Conservation (phyloP, 2,329 filamentous ascomycete species). For the Orbilia oligospora region DNA sequence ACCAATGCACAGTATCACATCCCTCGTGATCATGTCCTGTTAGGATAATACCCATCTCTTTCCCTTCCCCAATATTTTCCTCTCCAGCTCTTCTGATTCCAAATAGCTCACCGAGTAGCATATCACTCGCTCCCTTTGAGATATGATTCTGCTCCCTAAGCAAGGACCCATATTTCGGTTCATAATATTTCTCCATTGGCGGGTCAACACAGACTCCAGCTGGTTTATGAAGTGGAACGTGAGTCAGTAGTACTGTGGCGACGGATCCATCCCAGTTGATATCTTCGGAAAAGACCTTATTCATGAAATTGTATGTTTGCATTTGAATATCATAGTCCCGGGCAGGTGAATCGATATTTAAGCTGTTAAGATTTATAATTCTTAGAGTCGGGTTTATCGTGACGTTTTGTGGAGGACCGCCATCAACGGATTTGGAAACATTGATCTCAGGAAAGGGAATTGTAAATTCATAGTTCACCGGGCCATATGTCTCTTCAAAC, state of each 20-base stretch:
- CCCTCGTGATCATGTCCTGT: conserved; percentile 97
- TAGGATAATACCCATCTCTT: conserved; percentile 82
- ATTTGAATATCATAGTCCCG: conserved; percentile 77
- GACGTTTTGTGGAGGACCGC: conserved; percentile 64
- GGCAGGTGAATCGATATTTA: conserved; percentile 92
- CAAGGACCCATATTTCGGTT: conserved; percentile 76
- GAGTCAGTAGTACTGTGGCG: conserved; percentile 89
- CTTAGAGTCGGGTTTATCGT: conserved; percentile 76
- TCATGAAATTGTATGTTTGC: conserved; percentile 83
- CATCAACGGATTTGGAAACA: conserved; percentile 52
- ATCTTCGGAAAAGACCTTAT: conserved; percentile 66
- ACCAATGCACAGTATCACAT: conserved; percentile 87
- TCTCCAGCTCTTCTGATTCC: conserved; percentile 75
- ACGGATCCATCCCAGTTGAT: conserved; percentile 59
- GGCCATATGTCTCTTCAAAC: conserved; percentile 88
- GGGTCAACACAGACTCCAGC: conserved; percentile 85
- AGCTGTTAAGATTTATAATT: conserved; percentile 87
- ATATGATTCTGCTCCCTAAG: conserved; percentile 94
- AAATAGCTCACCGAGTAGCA: conserved; percentile 86
- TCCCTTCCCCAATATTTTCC: conserved; percentile 68
- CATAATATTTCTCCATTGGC: conserved; percentile 85
- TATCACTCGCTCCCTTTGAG: conserved; percentile 78
- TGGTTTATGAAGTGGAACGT: conserved; percentile 89
- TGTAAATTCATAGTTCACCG: conserved; percentile 88
- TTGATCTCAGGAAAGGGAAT: conserved; percentile 75